phyloP scores from a whole-genome alignment of 2,329 filamentous ascomycete species.

The Aschersonia sp. region DNA sequence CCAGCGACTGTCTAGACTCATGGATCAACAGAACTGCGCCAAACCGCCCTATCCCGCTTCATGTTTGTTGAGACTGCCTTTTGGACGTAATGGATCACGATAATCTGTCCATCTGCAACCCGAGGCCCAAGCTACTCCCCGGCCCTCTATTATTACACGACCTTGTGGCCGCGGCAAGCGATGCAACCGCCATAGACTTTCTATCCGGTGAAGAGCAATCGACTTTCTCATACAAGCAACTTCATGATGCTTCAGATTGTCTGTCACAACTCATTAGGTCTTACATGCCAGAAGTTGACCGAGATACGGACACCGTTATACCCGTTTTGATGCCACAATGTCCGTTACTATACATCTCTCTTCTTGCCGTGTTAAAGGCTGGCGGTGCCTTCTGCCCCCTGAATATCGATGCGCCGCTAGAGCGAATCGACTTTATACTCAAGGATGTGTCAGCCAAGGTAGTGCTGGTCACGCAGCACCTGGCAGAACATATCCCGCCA shows the following conservation, averaged over 20 bases:
- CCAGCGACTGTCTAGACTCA: background rate
- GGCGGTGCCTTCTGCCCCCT: constrained; percentile 80
- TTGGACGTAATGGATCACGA: constrained; percentile 10
- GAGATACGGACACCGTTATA: constrained; percentile 35
- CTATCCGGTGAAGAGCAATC: constrained; percentile 12
- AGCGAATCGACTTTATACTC: constrained; percentile 68
- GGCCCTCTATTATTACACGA: constrained; percentile 37
- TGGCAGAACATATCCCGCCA: constrained; percentile 24
- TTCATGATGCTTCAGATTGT: constrained; percentile 42
- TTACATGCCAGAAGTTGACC: constrained; percentile 2
- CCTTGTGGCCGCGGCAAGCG: constrained; percentile 35
- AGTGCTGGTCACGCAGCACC: constrained; percentile 45
- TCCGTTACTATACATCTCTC: constrained; percentile 60
- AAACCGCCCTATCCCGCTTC: no score
- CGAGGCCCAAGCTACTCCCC: constrained; percentile 21
- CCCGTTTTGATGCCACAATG: constrained; percentile 69
- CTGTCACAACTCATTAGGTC: constrained; percentile 36
- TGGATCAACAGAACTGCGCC: background rate
- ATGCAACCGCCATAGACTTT: constrained; percentile 17
- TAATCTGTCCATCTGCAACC: constrained; percentile 30
- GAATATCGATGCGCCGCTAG: constrained; percentile 60
- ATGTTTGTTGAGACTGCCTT: background rate
- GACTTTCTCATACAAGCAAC: constrained; percentile 43
- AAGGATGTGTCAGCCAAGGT: constrained; percentile 59
- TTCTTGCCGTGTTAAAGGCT: constrained; percentile 64